phyloP scores from a whole-genome alignment of 2,329 filamentous ascomycete species.

The Neospermospora avenae region DNA sequence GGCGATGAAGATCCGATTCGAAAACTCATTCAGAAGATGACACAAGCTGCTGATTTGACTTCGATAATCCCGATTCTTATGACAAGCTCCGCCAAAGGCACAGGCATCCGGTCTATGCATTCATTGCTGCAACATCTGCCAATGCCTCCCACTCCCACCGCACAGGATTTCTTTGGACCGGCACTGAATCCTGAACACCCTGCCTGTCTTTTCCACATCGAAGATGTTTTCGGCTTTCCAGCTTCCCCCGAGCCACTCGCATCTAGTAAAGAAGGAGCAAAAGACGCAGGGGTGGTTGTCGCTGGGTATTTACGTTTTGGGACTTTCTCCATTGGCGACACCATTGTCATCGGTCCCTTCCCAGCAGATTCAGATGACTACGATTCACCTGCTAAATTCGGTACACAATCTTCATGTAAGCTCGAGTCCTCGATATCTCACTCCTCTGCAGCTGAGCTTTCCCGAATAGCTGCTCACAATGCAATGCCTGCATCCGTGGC shows the following conservation, averaged over 20 bases:
- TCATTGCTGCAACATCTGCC: constrained; percentile 76
- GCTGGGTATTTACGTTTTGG: constrained; percentile 84
- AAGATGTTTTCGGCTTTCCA: constrained; percentile 80
- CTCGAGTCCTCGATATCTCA: constrained; percentile 52
- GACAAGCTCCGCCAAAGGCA: constrained; percentile 82
- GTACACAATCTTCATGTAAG: constrained; percentile 40
- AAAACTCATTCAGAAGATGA: constrained; percentile 50
- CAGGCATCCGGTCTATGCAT: constrained; percentile 77
- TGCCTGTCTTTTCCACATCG: constrained; percentile 76
- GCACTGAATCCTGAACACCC: constrained; percentile 58
- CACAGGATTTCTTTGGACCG: constrained; percentile 50
- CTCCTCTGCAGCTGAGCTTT: constrained; percentile 51
- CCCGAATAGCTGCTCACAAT: constrained; percentile 50
- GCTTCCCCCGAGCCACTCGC: constrained; percentile 54
- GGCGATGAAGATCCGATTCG: constrained; percentile 56
- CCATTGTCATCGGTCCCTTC: constrained; percentile 77
- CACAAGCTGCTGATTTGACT: constrained; percentile 35
- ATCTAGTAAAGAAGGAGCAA: constrained; percentile 39
- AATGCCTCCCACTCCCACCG: constrained; percentile 54
- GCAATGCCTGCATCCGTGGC: constrained; percentile 49
- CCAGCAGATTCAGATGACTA: constrained; percentile 50
- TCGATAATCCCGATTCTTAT: constrained; percentile 76
- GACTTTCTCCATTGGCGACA: constrained; percentile 71
- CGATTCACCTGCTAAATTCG: constrained; percentile 36
- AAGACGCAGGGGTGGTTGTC: constrained; percentile 65